phyloP scores from a whole-genome alignment of 2,329 filamentous ascomycete genomes.

The Oidium heveae region DNA sequence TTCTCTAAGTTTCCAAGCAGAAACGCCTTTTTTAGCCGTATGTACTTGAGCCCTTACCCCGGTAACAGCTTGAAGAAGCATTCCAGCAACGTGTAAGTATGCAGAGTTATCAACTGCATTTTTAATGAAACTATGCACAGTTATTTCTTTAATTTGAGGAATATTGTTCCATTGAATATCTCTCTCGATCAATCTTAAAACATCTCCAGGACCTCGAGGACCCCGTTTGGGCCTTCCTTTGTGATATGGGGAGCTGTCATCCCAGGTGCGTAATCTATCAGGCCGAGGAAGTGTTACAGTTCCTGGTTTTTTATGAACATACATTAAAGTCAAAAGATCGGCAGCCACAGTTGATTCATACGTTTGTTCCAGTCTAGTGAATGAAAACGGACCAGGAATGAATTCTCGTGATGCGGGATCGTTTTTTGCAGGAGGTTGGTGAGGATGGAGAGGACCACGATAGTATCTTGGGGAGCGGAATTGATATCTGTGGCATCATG shows the following conservation, averaged over 20 bases:
- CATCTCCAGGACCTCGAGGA: constrained; percentile 48
- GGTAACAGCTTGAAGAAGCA: constrained; percentile 66
- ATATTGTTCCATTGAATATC: constrained; percentile 63
- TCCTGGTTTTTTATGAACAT: constrained; percentile 65
- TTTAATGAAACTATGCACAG: constrained; percentile 50
- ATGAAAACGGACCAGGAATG: constrained; percentile 70
- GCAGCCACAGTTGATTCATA: constrained; percentile 66
- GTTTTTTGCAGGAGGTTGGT: constrained; percentile 67
- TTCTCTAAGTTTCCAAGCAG: constrained; percentile 48
- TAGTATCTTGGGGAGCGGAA: constrained; percentile 88
- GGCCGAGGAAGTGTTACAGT: constrained; percentile 28
- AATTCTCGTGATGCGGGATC: constrained; percentile 76
- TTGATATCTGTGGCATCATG: constrained; percentile 43
- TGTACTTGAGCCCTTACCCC: constrained; percentile 50
- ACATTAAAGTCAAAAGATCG: constrained; percentile 72
- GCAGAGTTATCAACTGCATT: constrained; percentile 44
- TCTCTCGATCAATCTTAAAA: constrained; percentile 44
- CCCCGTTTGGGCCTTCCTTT: constrained; percentile 69
- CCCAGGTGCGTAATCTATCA: constrained; percentile 62
- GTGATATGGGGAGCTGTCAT: constrained; percentile 79
- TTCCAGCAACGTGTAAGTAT: constrained; percentile 57
- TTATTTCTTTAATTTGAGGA: constrained; percentile 57
- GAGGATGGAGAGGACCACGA: constrained; percentile 75
- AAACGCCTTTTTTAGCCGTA: constrained; percentile 41
- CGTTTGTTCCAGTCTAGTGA: constrained; percentile 70